Percentiles rank a stretch among this genome's conserved stretches.
Evolutionary conservation across 1,284 basidiomycete genomes (phyloP).

Genomic region (Puccinia horiana): DNA sequence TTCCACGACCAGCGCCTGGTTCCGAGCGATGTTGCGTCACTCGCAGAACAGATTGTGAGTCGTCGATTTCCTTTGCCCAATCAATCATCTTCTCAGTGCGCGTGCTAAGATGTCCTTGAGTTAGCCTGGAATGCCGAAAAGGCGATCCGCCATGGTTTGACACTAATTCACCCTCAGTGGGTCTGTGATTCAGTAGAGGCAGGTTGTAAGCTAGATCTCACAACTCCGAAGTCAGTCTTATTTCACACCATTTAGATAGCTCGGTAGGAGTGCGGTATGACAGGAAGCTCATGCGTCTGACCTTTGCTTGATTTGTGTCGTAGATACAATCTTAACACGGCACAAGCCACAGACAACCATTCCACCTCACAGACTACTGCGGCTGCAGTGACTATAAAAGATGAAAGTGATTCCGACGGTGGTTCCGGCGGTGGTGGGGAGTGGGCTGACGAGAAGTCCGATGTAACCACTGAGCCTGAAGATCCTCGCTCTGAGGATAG

Average conservation of each 20-base stretch:
- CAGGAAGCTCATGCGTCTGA: background rate
- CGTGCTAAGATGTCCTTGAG: background rate
- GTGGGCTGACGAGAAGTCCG: background rate
- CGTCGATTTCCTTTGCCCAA: background rate
- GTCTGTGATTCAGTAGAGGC: constrained; percentile 33
- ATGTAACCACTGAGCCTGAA: constrained; percentile 1
- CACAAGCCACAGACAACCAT: background rate
- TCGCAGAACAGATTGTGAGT: constrained; percentile 25
- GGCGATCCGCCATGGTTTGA: constrained; percentile 20
- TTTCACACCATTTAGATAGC: background rate
- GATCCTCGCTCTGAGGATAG: background rate
- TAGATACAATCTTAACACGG: constrained; percentile 21
- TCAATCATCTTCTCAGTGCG: constrained; percentile 2
- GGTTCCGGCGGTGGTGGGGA: background rate
- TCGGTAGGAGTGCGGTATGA: background rate
- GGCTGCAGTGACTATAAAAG: background rate
- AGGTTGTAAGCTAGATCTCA: background rate
- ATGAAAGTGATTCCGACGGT: constrained; percentile 9
- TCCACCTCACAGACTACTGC: background rate
- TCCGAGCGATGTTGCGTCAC: constrained; percentile 11
- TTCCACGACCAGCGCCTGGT: constrained; percentile 27
- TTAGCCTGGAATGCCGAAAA: constrained; percentile 32
- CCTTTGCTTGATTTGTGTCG: background rate
- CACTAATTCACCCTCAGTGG: constrained; percentile 44
- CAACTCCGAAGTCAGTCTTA: constrained; percentile 8